Conservation (phyloP, 1,284 basidiomycete genomes). For the Apiotrichum siamense region DNA sequence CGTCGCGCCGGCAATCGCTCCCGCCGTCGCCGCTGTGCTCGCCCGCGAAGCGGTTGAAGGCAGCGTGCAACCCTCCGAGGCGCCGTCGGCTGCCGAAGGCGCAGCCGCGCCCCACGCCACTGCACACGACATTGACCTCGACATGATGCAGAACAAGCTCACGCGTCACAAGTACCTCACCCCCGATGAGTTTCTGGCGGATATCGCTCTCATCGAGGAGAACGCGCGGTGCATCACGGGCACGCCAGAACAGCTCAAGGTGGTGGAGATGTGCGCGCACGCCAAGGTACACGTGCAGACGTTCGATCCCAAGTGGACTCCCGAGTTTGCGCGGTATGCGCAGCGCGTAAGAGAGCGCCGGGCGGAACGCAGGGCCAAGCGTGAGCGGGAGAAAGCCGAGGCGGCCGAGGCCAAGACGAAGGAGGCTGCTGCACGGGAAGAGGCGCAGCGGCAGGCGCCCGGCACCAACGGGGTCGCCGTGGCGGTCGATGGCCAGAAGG, state of each 20-base stretch:
- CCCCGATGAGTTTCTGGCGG: slow-evolving; percentile 77
- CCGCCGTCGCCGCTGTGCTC: not conserved
- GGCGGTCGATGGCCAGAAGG: too few species aligned
- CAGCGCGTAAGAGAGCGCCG: slow-evolving; percentile 65
- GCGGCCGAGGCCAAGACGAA: slow-evolving; percentile 10
- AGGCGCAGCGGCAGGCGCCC: slow-evolving; percentile 5
- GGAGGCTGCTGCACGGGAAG: not conserved
- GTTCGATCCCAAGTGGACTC: slow-evolving; percentile 73
- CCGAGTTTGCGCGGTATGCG: slow-evolving; percentile 87
- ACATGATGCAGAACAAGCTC: slow-evolving; percentile 80
- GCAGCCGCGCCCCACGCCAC: too few species aligned
- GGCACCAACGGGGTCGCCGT: too few species aligned
- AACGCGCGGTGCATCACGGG: slow-evolving; percentile 73
- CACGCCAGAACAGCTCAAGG: slow-evolving; percentile 67
- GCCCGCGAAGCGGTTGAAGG: not conserved
- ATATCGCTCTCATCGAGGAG: slow-evolving; percentile 79
- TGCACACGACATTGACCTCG: slow-evolving; percentile 79
- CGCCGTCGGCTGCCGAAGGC: not conserved
- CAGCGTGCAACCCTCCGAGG: not conserved
- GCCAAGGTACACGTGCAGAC: slow-evolving; percentile 75
- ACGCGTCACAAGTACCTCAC: slow-evolving; percentile 84
- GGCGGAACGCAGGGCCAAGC: slow-evolving; percentile 55
- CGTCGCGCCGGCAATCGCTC: not conserved
- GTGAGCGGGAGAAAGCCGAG: slow-evolving; percentile 63
- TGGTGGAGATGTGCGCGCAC: slow-evolving; percentile 84